phyloP scores from a whole-genome alignment of 2,329 filamentous ascomycete species.

The Pseudocercospora eumusae region DNA sequence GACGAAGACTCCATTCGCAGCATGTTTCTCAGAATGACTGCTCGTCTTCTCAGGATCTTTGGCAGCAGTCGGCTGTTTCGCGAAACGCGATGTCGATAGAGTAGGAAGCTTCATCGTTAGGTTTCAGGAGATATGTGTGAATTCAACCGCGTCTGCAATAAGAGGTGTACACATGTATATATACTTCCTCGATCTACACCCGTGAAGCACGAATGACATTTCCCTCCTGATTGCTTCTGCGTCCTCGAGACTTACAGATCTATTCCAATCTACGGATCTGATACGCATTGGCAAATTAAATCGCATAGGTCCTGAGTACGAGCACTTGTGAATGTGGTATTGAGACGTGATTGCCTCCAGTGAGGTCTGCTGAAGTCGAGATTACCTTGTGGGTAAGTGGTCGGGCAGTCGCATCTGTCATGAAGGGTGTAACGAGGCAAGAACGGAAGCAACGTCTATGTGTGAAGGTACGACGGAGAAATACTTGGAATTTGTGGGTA shows the following conservation, averaged over 20 bases:
- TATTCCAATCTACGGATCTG: constrained; percentile 2
- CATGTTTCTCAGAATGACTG: constrained; percentile 18
- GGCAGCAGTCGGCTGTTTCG: neutral
- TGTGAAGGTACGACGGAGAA: neutral
- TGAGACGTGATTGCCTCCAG: neutral
- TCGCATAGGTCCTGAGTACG: neutral
- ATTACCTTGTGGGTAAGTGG: constrained; percentile 11
- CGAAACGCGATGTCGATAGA: neutral
- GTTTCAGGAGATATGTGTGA: neutral
- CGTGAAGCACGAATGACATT: constrained; percentile 15
- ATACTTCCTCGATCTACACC: neutral
- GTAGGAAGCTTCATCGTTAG: neutral
- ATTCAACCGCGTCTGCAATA: neutral
- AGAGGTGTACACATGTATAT: neutral
- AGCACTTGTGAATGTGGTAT: neutral
- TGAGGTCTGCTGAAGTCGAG: neutral
- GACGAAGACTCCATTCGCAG: constrained; percentile 49
- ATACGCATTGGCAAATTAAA: constrained; percentile 5
- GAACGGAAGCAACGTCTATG: constrained; percentile 5
- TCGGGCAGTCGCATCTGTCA: constrained; percentile 10
- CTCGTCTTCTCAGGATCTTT: constrained; percentile 11
- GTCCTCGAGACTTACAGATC: neutral
- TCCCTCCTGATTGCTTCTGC: neutral
- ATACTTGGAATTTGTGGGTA: neutral
- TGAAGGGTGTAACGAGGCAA: neutral